Conservation (phyloP, 129 eudicot genomes). For the Chrysanthemum lavandulifolium region DNA sequence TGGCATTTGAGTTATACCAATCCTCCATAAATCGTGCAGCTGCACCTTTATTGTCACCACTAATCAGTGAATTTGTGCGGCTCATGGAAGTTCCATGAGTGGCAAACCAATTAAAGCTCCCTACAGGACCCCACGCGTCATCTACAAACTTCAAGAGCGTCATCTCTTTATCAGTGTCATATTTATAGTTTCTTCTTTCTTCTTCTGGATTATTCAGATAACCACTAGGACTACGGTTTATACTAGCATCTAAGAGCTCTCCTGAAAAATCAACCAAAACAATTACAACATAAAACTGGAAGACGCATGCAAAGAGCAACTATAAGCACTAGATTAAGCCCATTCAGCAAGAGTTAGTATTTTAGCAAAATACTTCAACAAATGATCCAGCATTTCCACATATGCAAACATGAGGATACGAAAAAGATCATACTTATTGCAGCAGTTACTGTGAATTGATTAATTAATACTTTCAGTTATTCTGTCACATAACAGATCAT, state of each 20-base stretch:
- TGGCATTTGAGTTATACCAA: slow-evolving; percentile 51
- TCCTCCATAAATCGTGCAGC: slow-evolving; percentile 99
- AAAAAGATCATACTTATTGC: no score
- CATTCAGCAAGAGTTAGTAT: no score
- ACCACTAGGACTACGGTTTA: slow-evolving; percentile 96
- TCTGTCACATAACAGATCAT: no score
- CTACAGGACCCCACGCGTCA: slow-evolving; percentile 90
- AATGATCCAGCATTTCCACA: no score
- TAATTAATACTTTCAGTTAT: no score
- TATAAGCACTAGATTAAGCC: neutral
- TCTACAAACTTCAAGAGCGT: slow-evolving; percentile 86
- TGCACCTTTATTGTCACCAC: slow-evolving; percentile 98
- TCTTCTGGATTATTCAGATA: slow-evolving; percentile 77
- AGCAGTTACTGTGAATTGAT: no score
- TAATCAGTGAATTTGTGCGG: slow-evolving; percentile 85
- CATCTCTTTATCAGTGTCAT: slow-evolving; percentile 92
- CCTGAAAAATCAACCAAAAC: slow-evolving; percentile 44
- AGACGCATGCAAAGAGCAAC: neutral
- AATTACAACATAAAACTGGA: neutral
- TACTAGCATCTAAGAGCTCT: slow-evolving; percentile 81
- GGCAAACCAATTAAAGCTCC: slow-evolving; percentile 98
- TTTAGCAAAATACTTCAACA: no score
- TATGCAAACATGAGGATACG: no score
- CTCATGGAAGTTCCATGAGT: slow-evolving; percentile 99
- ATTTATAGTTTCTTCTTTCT: slow-evolving; percentile 73